Evolutionary conservation across 2,329 filamentous ascomycete species (phyloP), one percentile per base, ranked within the genome.

Genomic region (Fusarium sterilihyphosum): DNA sequence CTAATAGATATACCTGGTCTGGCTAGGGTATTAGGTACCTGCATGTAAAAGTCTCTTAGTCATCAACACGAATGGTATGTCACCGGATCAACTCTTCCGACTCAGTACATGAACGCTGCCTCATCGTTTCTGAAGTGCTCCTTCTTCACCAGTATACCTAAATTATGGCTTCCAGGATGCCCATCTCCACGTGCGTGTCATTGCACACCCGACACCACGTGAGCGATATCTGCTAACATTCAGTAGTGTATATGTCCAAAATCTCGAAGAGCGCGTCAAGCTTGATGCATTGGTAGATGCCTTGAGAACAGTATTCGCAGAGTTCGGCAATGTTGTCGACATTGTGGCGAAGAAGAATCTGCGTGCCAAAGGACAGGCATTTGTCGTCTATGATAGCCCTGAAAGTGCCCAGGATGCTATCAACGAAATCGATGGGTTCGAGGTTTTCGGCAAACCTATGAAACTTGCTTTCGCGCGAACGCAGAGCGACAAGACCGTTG

Each of bases 311-410:
- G 88, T 98, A 79, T 98, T 98, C 85, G 91, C 91, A 73, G 94
- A 97, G 83, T 98, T 96, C 83, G 96, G 96, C 73, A 92, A 87
- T 65, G 90, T 98, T 70, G 85, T 97, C 77, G 95, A 98, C 73
- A 90, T 98, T 59, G 89, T 97, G 68, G 94, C 94, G 50, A 97
- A 97, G 86, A 94, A 90, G 73, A 98, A 97, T 82, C 84, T 98
- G 37, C 95, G 94, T 82, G 94, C 94, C 49, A 98, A 97, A 82
- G 96, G 96, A 18, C 96, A 99, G 84, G 96, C 96, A 2, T 99
- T 99, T 81, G 85, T 99, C 57, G 95, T 98, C 52, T 98, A 95
- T 81, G 94, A 97, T 78, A 89, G 87, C 70, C 86, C 92, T n/a
- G 93, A 95, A 63, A 90, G 92, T n/a, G 95, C 95, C 8, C 86